These are phyloP conservation scores for Globisporangium nagaii DNA, from an alignment of 352 stramenopile species.

Conservation along the genomic window DNA sequence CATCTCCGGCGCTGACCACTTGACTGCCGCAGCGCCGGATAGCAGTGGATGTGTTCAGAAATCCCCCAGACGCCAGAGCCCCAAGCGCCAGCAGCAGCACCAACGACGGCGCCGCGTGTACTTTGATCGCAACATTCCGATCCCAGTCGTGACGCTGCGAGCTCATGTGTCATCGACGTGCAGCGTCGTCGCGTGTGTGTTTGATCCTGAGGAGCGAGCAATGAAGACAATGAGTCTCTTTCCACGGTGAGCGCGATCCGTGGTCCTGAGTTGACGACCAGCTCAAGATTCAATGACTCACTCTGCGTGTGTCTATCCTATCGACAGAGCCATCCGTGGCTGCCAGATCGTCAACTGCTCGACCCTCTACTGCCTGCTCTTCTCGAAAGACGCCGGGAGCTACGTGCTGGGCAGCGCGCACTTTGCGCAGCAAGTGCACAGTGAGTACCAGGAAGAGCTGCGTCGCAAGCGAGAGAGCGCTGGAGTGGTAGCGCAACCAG, in stretches of 20 bases:
- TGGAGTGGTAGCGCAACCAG: background rate
- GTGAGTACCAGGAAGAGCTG: constrained; percentile 12
- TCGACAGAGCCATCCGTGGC: constrained; percentile 6
- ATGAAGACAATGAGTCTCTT: constrained; percentile 18
- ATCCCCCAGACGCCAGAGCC: background rate
- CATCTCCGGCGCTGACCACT: constrained; percentile 50
- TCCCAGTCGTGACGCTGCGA: constrained; percentile 14
- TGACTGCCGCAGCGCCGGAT: constrained; percentile 17
- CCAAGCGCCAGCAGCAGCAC: background rate
- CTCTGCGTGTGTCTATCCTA: background rate
- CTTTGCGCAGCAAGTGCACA: constrained; percentile 21
- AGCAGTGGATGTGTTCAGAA: background rate
- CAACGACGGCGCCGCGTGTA: background rate
- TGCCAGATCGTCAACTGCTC: constrained; percentile 35
- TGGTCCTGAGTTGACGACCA: too few relatives aligned
- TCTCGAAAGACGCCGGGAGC: constrained; percentile 25
- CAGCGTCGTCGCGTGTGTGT: constrained; percentile 31
- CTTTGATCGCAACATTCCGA: background rate
- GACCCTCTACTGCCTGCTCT: constrained; percentile 40
- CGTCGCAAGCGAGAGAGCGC: constrained; percentile 3
- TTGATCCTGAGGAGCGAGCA: constrained; percentile 16
- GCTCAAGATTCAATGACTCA: too few relatives aligned
- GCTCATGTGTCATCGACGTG: constrained; percentile 6
- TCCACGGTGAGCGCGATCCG: constrained; percentile 13
- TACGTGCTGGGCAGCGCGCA: constrained; percentile 29